Conservation (phyloP, 2,329 filamentous ascomycete genomes). For the Triangularia setosa region DNA sequence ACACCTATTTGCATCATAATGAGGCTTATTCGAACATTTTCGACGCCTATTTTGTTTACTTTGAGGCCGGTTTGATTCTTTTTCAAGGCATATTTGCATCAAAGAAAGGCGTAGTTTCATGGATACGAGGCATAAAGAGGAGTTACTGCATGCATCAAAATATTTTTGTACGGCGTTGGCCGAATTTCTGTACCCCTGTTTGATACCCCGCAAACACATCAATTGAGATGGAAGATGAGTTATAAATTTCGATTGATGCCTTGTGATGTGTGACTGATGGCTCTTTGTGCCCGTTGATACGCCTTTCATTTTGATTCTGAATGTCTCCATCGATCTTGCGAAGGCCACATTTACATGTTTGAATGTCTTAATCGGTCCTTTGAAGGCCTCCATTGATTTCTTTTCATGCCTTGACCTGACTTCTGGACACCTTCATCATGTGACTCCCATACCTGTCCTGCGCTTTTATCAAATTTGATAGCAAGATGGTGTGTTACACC, state of each 20-base stretch:
- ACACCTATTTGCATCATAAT: background rate
- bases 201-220: background rate
- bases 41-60: background rate
- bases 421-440: background rate
- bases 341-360: too few relatives aligned
- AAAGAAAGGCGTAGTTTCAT: background rate
- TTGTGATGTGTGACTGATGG: background rate
- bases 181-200: too few relatives aligned
- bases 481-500: background rate
- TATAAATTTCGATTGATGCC: background rate
- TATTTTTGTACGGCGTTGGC: too few relatives aligned
- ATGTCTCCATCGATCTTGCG: background rate
- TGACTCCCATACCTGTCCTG: background rate
- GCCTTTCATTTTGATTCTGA: background rate
- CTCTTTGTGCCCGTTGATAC: too few relatives aligned
- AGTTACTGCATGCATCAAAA: background rate
- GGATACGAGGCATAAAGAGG: background rate
- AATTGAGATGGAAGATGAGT: background rate
- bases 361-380: too few relatives aligned
- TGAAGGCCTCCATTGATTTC: too few relatives aligned
- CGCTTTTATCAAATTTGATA: background rate
- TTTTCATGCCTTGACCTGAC: background rate
- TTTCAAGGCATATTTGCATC: background rate
- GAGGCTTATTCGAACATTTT: background rate
- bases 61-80: background rate